phyloP scores from a whole-genome alignment of 805 yeast species.

The Candida nemodendra region DNA sequence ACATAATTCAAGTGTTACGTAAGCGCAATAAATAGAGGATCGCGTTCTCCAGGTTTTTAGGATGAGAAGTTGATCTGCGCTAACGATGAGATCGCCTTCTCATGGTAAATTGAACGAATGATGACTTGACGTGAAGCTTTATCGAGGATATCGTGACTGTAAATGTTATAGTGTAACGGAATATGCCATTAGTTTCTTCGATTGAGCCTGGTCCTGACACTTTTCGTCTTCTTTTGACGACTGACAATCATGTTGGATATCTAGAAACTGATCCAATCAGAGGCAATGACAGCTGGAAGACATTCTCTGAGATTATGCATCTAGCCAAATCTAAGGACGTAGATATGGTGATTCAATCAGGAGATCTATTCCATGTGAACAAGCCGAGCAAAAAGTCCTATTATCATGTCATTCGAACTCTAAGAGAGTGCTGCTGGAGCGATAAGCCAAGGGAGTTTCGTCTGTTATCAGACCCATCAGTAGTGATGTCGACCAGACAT shows the following conservation, averaged over 20 bases:
- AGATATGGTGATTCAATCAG: conserved; percentile 89
- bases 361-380: conserved; percentile 89
- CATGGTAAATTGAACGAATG: neutral
- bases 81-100: too few species aligned
- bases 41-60: conserved; percentile 1
- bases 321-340: conserved; percentile 70
- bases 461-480: conserved; percentile 72
- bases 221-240: conserved; percentile 74
- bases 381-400: conserved; percentile 85
- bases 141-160: too few species aligned
- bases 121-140: too few species aligned
- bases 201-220: conserved; percentile 61
- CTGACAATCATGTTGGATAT: conserved; percentile 96
- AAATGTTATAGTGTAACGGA: too few species aligned
- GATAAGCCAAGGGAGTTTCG: conserved; percentile 86
- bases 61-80: neutral
- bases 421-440: conserved; percentile 74
- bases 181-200: conserved; percentile 40
- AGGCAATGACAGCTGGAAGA: conserved; percentile 85
- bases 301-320: conserved; percentile 79
- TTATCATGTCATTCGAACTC: conserved; percentile 73
- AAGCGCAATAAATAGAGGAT: conserved; percentile 2
- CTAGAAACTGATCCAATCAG: conserved; percentile 85
- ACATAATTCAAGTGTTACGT: neutral
- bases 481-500: conserved; percentile 56